Evolutionary conservation across 805 yeast genomes (phyloP).

Genomic region (Yarrowia sp.): DNA sequence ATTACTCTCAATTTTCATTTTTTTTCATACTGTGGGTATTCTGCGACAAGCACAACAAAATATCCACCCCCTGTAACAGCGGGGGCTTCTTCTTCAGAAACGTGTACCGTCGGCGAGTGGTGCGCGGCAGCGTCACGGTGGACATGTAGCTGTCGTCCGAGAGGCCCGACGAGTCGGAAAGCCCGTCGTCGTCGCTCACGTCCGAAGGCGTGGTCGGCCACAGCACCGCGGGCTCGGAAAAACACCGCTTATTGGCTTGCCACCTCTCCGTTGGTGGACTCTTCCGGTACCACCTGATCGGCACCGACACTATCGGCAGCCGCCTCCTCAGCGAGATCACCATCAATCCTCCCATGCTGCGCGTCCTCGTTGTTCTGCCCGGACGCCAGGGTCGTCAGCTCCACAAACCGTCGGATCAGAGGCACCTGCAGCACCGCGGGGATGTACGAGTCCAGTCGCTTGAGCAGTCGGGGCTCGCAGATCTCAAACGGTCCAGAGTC

Average conservation of each 20-base stretch:
- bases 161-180: conserved; percentile 33
- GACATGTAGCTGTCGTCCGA: conserved; percentile 36
- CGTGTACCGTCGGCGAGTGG: conserved; percentile 34
- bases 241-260: conserved; percentile 38
- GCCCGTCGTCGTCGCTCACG: conserved; percentile 4
- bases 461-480: conserved; percentile 66
- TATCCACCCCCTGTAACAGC: conserved; percentile 36
- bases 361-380: conserved; percentile 36
- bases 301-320: conserved; percentile 39
- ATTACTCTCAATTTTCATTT: conserved; percentile 23
- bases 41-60: conserved; percentile 37
- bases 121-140: conserved; percentile 28
- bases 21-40: conserved; percentile 26
- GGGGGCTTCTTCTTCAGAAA: conserved; percentile 19
- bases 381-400: conserved; percentile 56
- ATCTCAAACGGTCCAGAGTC: conserved; percentile 55
- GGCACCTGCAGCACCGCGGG: conserved; percentile 95
- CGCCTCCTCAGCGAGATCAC: conserved; percentile 39
- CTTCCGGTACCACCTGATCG: conserved; percentile 34
- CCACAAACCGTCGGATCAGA: conserved; percentile 84
- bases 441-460: conserved; percentile 71
- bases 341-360: conserved; percentile 37
- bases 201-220: conserved; percentile 2
- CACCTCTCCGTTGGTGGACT: conserved; percentile 33
- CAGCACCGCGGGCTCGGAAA: conserved; percentile 37